A percentile compares a stretch with the other conserved stretches of the same genome.
Conservation (phyloP, 192 early-diverging fungal species). For the Podila minutissima region DNA sequence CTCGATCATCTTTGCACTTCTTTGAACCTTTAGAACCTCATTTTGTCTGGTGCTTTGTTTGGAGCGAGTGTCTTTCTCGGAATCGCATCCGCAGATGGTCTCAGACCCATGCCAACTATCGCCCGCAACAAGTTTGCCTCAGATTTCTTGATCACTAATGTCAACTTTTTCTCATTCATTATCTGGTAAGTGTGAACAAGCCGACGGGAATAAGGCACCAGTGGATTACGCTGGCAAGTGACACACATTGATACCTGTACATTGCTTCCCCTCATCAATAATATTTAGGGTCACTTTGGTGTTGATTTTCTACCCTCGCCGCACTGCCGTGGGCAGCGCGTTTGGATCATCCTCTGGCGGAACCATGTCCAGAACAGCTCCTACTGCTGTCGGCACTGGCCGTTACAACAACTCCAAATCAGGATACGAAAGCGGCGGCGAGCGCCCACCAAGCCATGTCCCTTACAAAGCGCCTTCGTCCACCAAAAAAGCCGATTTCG, state of each 20-base stretch:
- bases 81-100: constrained; percentile 1
- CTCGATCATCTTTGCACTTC: neutral
- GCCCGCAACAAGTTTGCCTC: constrained; percentile 7
- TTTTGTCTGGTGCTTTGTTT: neutral
- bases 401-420: neutral
- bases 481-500: neutral
- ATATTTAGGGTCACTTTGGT: constrained; percentile 1
- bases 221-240: too few relatives aligned
- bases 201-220: too few relatives aligned
- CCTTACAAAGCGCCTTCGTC: constrained; percentile 18
- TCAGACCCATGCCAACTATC: neutral
- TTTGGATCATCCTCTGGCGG: constrained; percentile 23
- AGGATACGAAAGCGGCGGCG: neutral
- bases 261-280: neutral
- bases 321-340: neutral
- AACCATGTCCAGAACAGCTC: constrained; percentile 5
- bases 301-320: constrained; percentile 5
- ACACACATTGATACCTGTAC: neutral
- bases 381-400: neutral
- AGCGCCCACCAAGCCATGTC: constrained; percentile 16
- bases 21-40: neutral
- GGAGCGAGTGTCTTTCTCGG: neutral
- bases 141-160: neutral
- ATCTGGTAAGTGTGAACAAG: neutral
- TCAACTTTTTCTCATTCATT: constrained; percentile 5